A percentile compares a stretch with the other conserved stretches of the same genome.
Evolutionary conservation across 306 rosid species (phyloP).

Genomic region (Vigna reflexopilosa): DNA sequence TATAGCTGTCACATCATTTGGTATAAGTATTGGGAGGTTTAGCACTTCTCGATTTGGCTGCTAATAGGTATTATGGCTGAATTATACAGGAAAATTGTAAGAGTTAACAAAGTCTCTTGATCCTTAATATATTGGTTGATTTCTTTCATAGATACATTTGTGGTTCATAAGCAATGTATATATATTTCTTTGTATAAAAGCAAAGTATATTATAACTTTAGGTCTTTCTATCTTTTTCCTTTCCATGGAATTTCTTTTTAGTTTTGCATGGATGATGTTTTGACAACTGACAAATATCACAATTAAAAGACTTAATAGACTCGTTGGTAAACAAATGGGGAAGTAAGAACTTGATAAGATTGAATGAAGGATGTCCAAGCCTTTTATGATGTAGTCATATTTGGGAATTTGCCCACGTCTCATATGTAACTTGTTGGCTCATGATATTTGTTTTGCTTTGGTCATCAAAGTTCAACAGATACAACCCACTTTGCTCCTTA

Average conservation of each 20-base stretch:
- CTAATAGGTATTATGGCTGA: slow-evolving; percentile 3
- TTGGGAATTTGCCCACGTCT: too few species aligned
- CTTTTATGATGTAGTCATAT: too few species aligned
- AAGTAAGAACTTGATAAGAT: too few species aligned
- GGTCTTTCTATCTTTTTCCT: not conserved
- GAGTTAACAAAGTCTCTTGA: not conserved
- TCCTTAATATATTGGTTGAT: slow-evolving; percentile 1
- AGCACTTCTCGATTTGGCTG: not conserved
- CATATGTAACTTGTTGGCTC: too few species aligned
- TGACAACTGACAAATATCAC: too few species aligned
- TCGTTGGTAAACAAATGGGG: too few species aligned
- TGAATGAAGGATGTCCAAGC: too few species aligned
- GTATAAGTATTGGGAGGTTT: not conserved
- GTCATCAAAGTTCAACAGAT: too few species aligned
- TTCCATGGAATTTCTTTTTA: slow-evolving; percentile 1
- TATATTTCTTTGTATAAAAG: not conserved
- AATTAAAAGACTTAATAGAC: too few species aligned
- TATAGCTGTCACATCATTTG: not conserved
- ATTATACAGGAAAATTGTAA: not conserved
- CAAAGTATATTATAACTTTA: not conserved
- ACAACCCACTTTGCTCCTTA: too few species aligned
- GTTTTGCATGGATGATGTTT: not conserved
- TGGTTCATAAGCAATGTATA: not conserved
- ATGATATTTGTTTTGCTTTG: too few species aligned
- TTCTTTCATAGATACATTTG: not conserved